phyloP scores from a whole-genome alignment of 345 rosid genomes.

The Gossypium ekmanianum region DNA sequence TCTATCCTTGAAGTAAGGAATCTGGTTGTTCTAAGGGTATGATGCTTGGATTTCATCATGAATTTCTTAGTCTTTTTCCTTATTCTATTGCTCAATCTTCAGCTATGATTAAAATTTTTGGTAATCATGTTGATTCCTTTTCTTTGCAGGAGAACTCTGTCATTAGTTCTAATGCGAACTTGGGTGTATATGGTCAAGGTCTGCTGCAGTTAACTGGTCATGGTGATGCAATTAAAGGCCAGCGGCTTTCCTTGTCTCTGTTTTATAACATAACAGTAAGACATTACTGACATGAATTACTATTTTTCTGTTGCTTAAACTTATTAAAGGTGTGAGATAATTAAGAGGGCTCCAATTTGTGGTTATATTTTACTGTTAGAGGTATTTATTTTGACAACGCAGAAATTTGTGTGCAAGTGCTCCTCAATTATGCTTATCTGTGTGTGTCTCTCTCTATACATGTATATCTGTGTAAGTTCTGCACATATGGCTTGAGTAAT shows the following conservation, averaged over 20 bases:
- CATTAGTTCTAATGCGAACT: slow-evolving; percentile 78
- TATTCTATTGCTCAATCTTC: neutral
- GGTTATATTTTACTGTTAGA: neutral
- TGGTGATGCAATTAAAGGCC: slow-evolving; percentile 93
- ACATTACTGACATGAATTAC: slow-evolving; percentile 14
- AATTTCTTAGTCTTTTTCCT: slow-evolving; percentile 7
- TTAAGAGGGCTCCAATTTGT: neutral
- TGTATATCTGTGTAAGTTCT: neutral
- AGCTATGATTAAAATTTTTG: slow-evolving; percentile 16
- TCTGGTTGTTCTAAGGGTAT: slow-evolving; percentile 92
- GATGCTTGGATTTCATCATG: slow-evolving; percentile 20
- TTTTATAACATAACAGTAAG: slow-evolving; percentile 96
- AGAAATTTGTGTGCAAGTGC: neutral
- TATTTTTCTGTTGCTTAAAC: slow-evolving; percentile 19
- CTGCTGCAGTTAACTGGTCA: slow-evolving; percentile 67
- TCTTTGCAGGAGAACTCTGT: slow-evolving; percentile 71
- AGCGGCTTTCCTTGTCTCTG: slow-evolving; percentile 84
- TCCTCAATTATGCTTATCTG: neutral
- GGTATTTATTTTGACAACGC: neutral
- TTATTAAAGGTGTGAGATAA: neutral
- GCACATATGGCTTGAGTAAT: neutral
- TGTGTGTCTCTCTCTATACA: neutral
- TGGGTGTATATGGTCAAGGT: slow-evolving; percentile 95
- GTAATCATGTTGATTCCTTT: slow-evolving; percentile 20
- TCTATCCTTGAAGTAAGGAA: slow-evolving; percentile 95